Base-by-base conservation (phyloP, 768 basidiomycete species). In the Pleurotus cornucopiae region DNA sequence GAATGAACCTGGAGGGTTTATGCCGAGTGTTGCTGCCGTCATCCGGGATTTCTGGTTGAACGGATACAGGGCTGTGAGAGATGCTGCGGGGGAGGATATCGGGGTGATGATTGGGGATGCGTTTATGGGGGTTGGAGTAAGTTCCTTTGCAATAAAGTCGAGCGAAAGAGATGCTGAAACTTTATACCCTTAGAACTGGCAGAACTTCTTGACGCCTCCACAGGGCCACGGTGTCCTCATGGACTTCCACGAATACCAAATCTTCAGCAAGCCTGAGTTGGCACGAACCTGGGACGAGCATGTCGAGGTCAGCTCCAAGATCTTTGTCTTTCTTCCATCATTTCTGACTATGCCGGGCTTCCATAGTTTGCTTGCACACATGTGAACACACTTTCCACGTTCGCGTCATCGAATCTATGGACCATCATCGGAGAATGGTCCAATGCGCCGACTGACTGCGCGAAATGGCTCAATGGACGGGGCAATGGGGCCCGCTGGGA, bases 361-460 rank as follows among this genome's bases (percentile, higher is more conserved):
- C 16, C n/a, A 9, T 53, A 77, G 80, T 83, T 75, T 55, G 82
- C 83, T 0, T 91, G 89, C 65, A 72, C 71, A 38, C 73, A 78
- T 54, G 74, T 76, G 11, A 64, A 73, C 23, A 72, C 63, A 46
- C 73, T 87, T 16, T 67, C 73, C 2, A 58, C 67, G 2, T 88
- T 74, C 63, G 75, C 82, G 5, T 57, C 73, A 4, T 68, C 71
- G 7, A 85, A 86, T 59, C 72, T 91, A 30, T 90, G 85, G 85
- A 90, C 88, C 2, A 73, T 91, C 26, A 75, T 86, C 11, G 89
- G 91, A 20, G 91, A 94, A 74, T 94, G 88, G 84, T 87, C 88
- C 13, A 83, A 77, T 18, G 84, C 88, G 0, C 69, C 77, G 6
- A 90, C 88, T 0, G 89, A 90, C 66, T 93, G 90, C 62, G 85